A percentile compares a stretch with the other conserved stretches of the same genome.
Conservation (phyloP, 148 eudicot species). For the Rhododendron williamsianum region DNA sequence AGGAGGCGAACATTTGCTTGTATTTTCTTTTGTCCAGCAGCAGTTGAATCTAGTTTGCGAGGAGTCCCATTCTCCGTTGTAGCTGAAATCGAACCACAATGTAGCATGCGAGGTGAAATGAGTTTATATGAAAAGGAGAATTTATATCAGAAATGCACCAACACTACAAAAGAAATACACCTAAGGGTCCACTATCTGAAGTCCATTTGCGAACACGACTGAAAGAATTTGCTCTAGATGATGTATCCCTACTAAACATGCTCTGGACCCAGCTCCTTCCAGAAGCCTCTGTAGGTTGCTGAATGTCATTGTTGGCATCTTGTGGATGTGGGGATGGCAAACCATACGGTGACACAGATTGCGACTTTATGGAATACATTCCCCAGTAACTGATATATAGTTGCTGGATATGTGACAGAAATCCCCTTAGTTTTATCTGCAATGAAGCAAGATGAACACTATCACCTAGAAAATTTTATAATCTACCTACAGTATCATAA, state of each 20-base stretch:
- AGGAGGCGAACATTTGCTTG: conserved; percentile 83
- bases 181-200: conserved; percentile 44
- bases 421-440: conserved; percentile 53
- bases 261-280: conserved; percentile 95
- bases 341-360: conserved; percentile 52
- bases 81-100: conserved; percentile 22
- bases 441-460: conserved; percentile 13
- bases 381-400: conserved; percentile 78
- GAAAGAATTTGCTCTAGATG: conserved; percentile 50
- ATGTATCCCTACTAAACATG: conserved; percentile 81
- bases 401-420: conserved; percentile 43
- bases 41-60: conserved; percentile 53
- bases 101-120: conserved; percentile 1
- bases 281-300: conserved; percentile 78
- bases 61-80: conserved; percentile 63
- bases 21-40: conserved; percentile 62
- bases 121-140: not conserved
- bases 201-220: conserved; percentile 52
- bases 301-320: conserved; percentile 49
- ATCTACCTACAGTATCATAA: not conserved
- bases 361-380: conserved; percentile 55
- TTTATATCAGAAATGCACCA: not conserved
- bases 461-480: conserved; percentile 13
- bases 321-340: conserved; percentile 62
- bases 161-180: conserved; percentile 8